These are phyloP conservation scores for Isabelozyma rhagii DNA, from an alignment of 805 yeast genomes.

Conservation along the genomic window DNA sequence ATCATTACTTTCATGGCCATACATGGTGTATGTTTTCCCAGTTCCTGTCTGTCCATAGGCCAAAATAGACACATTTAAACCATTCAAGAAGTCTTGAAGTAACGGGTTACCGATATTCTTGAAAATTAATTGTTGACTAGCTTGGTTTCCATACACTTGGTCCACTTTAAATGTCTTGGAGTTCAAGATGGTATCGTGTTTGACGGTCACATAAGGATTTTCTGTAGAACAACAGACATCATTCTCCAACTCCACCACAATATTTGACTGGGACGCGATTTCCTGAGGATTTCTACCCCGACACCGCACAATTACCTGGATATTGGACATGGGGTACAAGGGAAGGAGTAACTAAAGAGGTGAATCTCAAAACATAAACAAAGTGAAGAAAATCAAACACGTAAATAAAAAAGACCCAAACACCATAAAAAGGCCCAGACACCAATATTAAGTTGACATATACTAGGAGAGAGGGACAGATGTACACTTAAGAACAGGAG, in stretches of 20 bases:
- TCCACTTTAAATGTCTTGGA: conserved; percentile 67
- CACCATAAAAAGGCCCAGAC: not conserved
- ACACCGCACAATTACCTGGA: conserved; percentile 55
- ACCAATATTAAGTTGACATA: not conserved
- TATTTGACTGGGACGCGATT: conserved; percentile 41
- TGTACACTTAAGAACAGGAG: too few relatives aligned
- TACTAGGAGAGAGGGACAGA: too few relatives aligned
- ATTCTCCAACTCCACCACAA: conserved; percentile 46
- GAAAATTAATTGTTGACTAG: conserved; percentile 68
- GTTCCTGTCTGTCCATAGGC: conserved; percentile 88
- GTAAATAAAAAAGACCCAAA: not conserved
- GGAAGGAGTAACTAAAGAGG: conserved; percentile 6
- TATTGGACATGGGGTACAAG: conserved; percentile 22
- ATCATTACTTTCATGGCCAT: conserved; percentile 35
- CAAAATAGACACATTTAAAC: conserved; percentile 71
- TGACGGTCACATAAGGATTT: conserved; percentile 20
- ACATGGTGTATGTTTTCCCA: conserved; percentile 79
- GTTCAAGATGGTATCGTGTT: conserved; percentile 30
- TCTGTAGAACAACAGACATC: conserved; percentile 20
- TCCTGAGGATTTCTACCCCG: conserved; percentile 49
- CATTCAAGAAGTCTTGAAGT: conserved; percentile 58
- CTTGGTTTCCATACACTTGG: conserved; percentile 77
- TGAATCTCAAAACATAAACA: not conserved
- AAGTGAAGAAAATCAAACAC: conserved; percentile 1
- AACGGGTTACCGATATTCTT: conserved; percentile 71